Evolutionary conservation across 140 eudicot species (phyloP).

Genomic region (Anethum foeniculum): DNA sequence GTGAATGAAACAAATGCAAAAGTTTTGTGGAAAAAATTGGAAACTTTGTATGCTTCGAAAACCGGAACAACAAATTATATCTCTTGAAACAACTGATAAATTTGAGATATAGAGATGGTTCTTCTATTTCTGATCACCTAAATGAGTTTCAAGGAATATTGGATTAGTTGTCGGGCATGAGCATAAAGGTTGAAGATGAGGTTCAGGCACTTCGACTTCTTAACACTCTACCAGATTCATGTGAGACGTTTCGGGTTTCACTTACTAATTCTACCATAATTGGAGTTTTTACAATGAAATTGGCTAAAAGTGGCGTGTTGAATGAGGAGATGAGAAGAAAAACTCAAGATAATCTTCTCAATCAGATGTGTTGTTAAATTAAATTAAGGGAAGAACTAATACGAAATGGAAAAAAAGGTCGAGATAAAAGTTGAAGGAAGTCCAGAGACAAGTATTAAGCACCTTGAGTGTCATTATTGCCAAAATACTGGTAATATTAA

Average conservation of each 20-base stretch:
- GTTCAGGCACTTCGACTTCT: background rate
- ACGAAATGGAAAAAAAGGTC: no score
- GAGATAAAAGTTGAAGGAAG: no score
- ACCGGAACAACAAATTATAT: background rate
- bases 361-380: background rate
- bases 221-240: constrained; percentile 6
- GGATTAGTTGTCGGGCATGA: background rate
- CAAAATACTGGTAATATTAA: no score
- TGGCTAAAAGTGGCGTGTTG: background rate
- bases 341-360: background rate
- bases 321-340: constrained; percentile 13
- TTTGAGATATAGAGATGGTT: constrained; percentile 4
- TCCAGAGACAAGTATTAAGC: no score
- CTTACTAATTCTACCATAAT: background rate
- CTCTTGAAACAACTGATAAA: background rate
- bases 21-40: background rate
- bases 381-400: no score
- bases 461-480: no score
- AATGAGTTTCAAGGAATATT: constrained; percentile 8
- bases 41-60: background rate
- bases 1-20: background rate
- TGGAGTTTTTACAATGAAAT: background rate
- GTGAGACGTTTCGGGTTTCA: constrained; percentile 14
- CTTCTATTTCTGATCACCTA: background rate
- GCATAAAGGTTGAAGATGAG: constrained; percentile 19